Evolutionary conservation across 2,329 filamentous ascomycete species (phyloP).

Genomic region (Pezicula neosporulosa): DNA sequence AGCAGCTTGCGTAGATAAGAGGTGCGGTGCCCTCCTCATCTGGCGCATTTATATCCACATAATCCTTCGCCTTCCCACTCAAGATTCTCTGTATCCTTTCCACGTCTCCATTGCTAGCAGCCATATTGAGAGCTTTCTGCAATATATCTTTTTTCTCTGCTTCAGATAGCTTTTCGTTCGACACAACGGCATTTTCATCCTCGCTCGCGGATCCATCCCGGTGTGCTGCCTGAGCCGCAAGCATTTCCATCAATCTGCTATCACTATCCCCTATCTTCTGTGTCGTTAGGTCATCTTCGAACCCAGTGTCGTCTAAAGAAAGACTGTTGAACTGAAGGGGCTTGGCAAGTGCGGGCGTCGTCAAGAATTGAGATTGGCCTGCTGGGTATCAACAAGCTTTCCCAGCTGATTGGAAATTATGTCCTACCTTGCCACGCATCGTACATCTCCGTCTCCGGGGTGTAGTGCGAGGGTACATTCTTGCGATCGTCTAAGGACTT

Average conservation of each 20-base stretch:
- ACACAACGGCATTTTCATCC: slow-evolving; percentile 76
- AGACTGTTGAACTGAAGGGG: slow-evolving; percentile 80
- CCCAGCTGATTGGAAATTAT: not conserved
- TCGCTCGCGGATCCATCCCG: slow-evolving; percentile 68
- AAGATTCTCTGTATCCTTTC: slow-evolving; percentile 76
- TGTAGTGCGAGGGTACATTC: slow-evolving; percentile 55
- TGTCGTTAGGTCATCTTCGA: slow-evolving; percentile 58
- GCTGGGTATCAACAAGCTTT: slow-evolving; percentile 12
- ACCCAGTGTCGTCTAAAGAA: slow-evolving; percentile 72
- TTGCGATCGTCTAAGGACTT: slow-evolving; percentile 88
- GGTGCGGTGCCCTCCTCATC: slow-evolving; percentile 97
- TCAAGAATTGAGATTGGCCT: slow-evolving; percentile 96
- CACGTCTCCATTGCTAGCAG: slow-evolving; percentile 92
- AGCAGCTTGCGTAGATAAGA: slow-evolving; percentile 96
- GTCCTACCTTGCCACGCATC: slow-evolving; percentile 91
- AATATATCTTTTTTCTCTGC: slow-evolving; percentile 77
- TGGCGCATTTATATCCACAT: slow-evolving; percentile 79
- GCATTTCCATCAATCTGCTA: slow-evolving; percentile 87
- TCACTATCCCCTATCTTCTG: slow-evolving; percentile 72
- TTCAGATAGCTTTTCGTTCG: slow-evolving; percentile 68
- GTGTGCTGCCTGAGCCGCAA: slow-evolving; percentile 88
- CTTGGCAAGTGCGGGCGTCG: slow-evolving; percentile 78
- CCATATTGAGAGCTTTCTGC: slow-evolving; percentile 89
- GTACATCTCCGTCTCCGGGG: slow-evolving; percentile 91
- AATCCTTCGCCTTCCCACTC: slow-evolving; percentile 67